These are phyloP conservation scores for Plectosphaerella cucumerina DNA, from an alignment of 2,329 filamentous ascomycete genomes.

Conservation along the genomic window DNA sequence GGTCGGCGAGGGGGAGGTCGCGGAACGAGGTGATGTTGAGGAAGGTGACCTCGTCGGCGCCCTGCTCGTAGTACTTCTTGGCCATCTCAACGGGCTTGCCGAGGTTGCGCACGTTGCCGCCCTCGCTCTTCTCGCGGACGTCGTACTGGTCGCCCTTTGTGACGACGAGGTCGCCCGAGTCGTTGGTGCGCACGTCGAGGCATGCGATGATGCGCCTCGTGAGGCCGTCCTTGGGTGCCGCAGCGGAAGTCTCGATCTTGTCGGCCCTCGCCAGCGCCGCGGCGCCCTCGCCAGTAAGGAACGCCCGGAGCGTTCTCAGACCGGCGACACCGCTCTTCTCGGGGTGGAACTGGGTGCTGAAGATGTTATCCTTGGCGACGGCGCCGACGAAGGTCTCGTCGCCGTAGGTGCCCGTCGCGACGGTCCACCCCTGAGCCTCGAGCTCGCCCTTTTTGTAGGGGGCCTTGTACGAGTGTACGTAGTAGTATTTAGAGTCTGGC, in stretches of 20 bases:
- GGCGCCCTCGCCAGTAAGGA: slow-evolving; percentile 68
- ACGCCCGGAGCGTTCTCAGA: slow-evolving; percentile 76
- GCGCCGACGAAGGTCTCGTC: slow-evolving; percentile 88
- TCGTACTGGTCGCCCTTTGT: slow-evolving; percentile 99
- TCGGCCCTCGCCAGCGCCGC: slow-evolving; percentile 35
- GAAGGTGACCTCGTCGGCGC: slow-evolving; percentile 95
- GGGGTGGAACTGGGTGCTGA: slow-evolving; percentile 95
- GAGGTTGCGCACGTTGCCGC: slow-evolving; percentile 74
- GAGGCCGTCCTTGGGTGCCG: slow-evolving; percentile 47
- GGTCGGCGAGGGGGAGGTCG: slow-evolving; percentile 85
- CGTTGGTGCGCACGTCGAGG: slow-evolving; percentile 91
- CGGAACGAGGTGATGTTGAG: slow-evolving; percentile 98
- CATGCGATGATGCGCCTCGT: slow-evolving; percentile 95
- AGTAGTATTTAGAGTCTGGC: slow-evolving; percentile 92
- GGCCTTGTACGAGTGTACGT: slow-evolving; percentile 91
- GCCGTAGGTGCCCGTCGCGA: slow-evolving; percentile 88
- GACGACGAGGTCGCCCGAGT: slow-evolving; percentile 90
- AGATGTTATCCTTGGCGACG: slow-evolving; percentile 77
- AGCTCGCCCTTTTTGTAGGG: slow-evolving; percentile 70
- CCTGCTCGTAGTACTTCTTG: slow-evolving; percentile 89
- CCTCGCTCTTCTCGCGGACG: slow-evolving; percentile 77
- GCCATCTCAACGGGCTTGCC: slow-evolving; percentile 97
- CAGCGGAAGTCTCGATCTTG: too few species aligned
- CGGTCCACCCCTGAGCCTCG: slow-evolving; percentile 79
- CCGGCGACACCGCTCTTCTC: slow-evolving; percentile 95